Conservation (phyloP, 1,139 yeast species). For the Saccharomycopsis hybrid region DNA sequence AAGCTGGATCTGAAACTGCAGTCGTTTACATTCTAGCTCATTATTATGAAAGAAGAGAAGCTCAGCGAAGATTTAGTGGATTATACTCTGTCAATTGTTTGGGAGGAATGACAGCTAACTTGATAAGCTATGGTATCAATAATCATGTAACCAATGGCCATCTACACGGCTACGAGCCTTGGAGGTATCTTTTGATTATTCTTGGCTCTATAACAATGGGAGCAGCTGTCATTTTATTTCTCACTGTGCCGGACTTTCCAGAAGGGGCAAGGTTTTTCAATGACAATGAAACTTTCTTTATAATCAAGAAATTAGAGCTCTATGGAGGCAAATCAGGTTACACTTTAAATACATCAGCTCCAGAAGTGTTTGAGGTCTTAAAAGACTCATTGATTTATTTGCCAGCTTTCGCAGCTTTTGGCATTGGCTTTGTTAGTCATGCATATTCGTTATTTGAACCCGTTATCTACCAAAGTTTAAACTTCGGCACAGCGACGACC, state of each 20-base stretch:
- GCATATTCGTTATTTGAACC: conserved; percentile 71
- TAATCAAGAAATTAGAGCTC: conserved; percentile 47
- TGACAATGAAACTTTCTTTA: conserved; percentile 20
- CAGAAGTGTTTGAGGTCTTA: conserved; percentile 31
- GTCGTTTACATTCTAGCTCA: conserved; percentile 42
- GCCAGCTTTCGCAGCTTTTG: conserved; percentile 56
- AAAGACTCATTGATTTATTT: conserved; percentile 44
- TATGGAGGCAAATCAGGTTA: conserved; percentile 44
- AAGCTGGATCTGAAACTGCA: conserved; percentile 17
- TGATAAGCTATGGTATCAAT: conserved; percentile 24
- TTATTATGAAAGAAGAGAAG: conserved; percentile 12
- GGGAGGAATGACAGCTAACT: conserved; percentile 10
- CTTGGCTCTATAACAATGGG: conserved; percentile 35
- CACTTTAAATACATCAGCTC: neutral
- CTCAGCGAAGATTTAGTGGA: conserved; percentile 11
- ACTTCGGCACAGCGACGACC: conserved; percentile 52
- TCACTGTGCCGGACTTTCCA: conserved; percentile 40
- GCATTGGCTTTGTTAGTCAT: conserved; percentile 58
- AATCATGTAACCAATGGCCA: conserved; percentile 5
- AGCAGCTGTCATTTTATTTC: conserved; percentile 30
- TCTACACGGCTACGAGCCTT: conserved; percentile 30
- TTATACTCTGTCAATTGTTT: conserved; percentile 13
- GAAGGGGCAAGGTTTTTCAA: conserved; percentile 35
- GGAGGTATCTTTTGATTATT: conserved; percentile 35
- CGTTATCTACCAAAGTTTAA: conserved; percentile 46